Base-by-base conservation (phyloP, 2,329 filamentous ascomycete genomes). In the Fusarium austroafricanum region DNA sequence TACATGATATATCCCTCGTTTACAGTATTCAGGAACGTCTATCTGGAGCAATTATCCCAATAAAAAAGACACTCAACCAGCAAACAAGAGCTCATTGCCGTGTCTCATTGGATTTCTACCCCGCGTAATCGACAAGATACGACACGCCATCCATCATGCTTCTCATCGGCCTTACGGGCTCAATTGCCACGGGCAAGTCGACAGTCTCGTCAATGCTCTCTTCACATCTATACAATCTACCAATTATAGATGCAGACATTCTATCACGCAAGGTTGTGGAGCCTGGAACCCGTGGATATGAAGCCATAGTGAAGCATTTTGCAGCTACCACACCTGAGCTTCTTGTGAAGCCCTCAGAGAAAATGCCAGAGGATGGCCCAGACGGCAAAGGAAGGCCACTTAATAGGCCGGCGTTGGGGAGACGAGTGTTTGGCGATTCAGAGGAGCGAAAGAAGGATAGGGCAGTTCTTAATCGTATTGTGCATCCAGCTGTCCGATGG, bases 101-200 rank as follows among this genome's bases (percentile, higher is more conserved):
- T n/a, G 31, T 10, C 23, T 18, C 7, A 12, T 35, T 10, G 12
- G 31, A 26, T 29, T 35, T 37, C 14, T 53, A 23, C 38, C 20
- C 15, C n/a, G 26, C 28, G 10, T 40, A 55, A 39, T 31, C 20
- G 29, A 37, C 21, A 9, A 53, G 12, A 49, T 35, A 40, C 39
- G 18, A 49, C 29, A 40, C 44, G 21, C 53, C 28, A 46, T 18
- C 53, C 28, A 46, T 18, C 26, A 98, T 98, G 96, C 88, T 98
- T 47, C 89, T 99, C 75, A 94, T 99, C 73, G 96, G 96, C 58
- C 89, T 99, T 26, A 99, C 96, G 10, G 96, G 96, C 77, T 97
- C 94, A 64, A 98, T 99, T 77, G 96, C 96, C 63, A 99, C 96
- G 8, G 96, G 96, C 78, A 99, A 99, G 87, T 97, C 95, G 44